Conservation (phyloP, 371 early-diverging fungal genomes). For the Apophysomyces elegans region DNA sequence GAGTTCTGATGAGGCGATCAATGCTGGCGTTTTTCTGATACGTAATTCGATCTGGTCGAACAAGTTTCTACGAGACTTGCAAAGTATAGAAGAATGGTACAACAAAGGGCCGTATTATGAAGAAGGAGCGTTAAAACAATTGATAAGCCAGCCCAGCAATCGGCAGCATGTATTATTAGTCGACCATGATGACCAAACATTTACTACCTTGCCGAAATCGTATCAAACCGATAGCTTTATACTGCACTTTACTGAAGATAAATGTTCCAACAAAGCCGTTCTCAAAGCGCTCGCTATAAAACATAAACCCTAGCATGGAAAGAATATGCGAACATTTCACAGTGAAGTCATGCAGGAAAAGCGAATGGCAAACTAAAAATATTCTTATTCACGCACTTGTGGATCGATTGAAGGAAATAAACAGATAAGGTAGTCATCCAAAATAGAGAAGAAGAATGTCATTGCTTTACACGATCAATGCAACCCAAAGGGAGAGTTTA, state of each 20-base stretch:
- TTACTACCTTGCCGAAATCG: slow-evolving; percentile 61
- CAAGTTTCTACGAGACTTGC: slow-evolving; percentile 57
- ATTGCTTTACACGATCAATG: too few relatives aligned
- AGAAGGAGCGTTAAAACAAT: slow-evolving; percentile 68
- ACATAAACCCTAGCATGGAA: slow-evolving; percentile 34
- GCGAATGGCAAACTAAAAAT: background rate
- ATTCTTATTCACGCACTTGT: too few relatives aligned
- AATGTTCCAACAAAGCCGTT: slow-evolving; percentile 63
- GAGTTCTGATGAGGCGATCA: slow-evolving; percentile 51
- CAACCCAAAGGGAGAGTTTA: too few relatives aligned
- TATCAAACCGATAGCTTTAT: slow-evolving; percentile 64
- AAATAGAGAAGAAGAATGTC: too few relatives aligned
- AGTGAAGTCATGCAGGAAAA: background rate
- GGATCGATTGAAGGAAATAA: too few relatives aligned
- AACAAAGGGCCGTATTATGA: slow-evolving; percentile 53
- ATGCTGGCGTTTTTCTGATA: slow-evolving; percentile 69
- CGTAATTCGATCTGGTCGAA: slow-evolving; percentile 64
- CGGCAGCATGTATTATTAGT: slow-evolving; percentile 45
- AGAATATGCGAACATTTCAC: slow-evolving; percentile 9
- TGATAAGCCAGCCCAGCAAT: slow-evolving; percentile 42
- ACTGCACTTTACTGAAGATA: slow-evolving; percentile 68
- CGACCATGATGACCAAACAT: slow-evolving; percentile 61
- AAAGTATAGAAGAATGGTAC: slow-evolving; percentile 52
- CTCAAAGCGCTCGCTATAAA: slow-evolving; percentile 52
- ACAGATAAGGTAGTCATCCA: too few relatives aligned